Percentiles rank a stretch among this genome's conserved stretches.
Evolutionary conservation across 2,329 filamentous ascomycete species (phyloP).

Genomic region (Colletotrichum lentis): DNA sequence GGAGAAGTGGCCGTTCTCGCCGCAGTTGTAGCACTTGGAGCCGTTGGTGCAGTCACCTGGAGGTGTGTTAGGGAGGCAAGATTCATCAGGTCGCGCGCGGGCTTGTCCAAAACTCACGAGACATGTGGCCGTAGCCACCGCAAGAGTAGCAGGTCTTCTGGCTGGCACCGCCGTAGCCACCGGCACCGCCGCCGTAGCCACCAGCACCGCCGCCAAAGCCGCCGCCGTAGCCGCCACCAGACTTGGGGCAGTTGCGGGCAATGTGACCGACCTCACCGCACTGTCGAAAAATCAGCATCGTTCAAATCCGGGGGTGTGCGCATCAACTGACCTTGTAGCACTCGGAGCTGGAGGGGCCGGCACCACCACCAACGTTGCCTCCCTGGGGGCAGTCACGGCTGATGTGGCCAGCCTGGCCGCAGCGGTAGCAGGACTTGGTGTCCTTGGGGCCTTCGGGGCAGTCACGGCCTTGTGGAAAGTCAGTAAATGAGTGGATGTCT

Average conservation of each 20-base stretch:
- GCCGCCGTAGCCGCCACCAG: slow-evolving; percentile 59
- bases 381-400: slow-evolving; percentile 78
- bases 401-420: slow-evolving; percentile 86
- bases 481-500: slow-evolving; percentile 37
- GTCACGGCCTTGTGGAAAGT: slow-evolving; percentile 73
- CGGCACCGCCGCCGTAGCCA: slow-evolving; percentile 53
- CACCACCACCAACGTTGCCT: slow-evolving; percentile 57
- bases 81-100: neutral
- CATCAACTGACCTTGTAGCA: slow-evolving; percentile 79
- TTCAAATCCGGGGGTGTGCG: neutral
- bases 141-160: slow-evolving; percentile 97
- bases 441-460: slow-evolving; percentile 91
- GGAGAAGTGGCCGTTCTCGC: slow-evolving; percentile 91
- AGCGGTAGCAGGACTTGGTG: slow-evolving; percentile 79
- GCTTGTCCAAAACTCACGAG: slow-evolving; percentile 63
- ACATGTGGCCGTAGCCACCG: slow-evolving; percentile 96
- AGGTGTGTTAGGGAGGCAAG: slow-evolving; percentile 26
- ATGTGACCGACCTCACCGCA: slow-evolving; percentile 97
- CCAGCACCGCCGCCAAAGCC: slow-evolving; percentile 50
- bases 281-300: slow-evolving; percentile 49
- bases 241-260: slow-evolving; percentile 85
- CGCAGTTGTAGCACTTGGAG: slow-evolving; percentile 99
- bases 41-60: slow-evolving; percentile 92
- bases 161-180: slow-evolving; percentile 60
- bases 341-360: slow-evolving; percentile 65